Conservation (phyloP, 2,329 filamentous ascomycete species). For the Aspergillus sp. region DNA sequence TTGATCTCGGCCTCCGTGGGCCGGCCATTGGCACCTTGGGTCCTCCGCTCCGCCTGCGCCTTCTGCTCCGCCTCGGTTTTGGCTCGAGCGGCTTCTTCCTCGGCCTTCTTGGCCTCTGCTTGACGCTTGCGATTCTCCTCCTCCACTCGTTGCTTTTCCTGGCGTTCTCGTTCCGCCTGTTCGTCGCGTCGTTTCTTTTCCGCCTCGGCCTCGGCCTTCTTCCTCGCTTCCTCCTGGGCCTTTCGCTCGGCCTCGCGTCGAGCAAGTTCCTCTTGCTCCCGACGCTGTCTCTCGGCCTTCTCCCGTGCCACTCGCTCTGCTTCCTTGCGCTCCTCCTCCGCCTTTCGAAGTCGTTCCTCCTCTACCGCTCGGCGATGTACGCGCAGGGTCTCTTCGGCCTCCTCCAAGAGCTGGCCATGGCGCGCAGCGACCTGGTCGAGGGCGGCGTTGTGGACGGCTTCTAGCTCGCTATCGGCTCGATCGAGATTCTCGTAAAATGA, state of each 20-base stretch:
- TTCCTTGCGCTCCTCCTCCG: slow-evolving; percentile 37
- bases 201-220: slow-evolving; percentile 33
- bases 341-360: slow-evolving; percentile 35
- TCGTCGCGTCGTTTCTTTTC: slow-evolving; percentile 40
- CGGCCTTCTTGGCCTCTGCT: slow-evolving; percentile 11
- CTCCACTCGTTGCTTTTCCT: slow-evolving; percentile 33
- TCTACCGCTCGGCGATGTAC: slow-evolving; percentile 44
- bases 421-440: slow-evolving; percentile 64
- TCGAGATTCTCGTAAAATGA: slow-evolving; percentile 61
- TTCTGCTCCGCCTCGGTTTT: slow-evolving; percentile 23
- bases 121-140: slow-evolving; percentile 22
- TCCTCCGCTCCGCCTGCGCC: slow-evolving; percentile 28
- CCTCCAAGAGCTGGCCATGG: slow-evolving; percentile 63
- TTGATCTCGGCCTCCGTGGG: slow-evolving; percentile 39
- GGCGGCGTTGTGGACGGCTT: slow-evolving; percentile 63
- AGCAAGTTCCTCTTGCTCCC: slow-evolving; percentile 37
- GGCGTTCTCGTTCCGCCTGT: slow-evolving; percentile 32
- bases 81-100: background rate
- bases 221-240: slow-evolving; percentile 41
- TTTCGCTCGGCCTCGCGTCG: slow-evolving; percentile 42
- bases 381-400: slow-evolving; percentile 55
- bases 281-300: slow-evolving; percentile 31
- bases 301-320: slow-evolving; percentile 35
- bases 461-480: slow-evolving; percentile 60
- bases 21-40: slow-evolving; percentile 27